Evolutionary conservation across 208 protist species (phyloP), one percentile per base, ranked within the genome.

Genomic region (Trypanosoma mega): DNA sequence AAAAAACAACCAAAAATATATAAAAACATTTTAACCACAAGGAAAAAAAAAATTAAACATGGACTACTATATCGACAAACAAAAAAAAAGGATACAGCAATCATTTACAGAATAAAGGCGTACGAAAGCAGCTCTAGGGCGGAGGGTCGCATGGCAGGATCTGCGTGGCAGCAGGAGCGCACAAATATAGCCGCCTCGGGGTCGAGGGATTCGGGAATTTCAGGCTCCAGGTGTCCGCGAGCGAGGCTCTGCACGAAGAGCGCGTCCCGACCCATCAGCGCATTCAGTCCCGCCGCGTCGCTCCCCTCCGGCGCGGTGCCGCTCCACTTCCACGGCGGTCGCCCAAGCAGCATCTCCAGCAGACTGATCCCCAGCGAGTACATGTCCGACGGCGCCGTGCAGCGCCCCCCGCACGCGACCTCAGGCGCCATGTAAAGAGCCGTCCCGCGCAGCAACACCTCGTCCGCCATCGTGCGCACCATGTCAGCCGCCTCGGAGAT

Each of bases 341-440:
- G 69, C 49, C 84, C 88, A 30, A 85, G 74, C 46, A 90, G 63
- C 81, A 94, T 82, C 65, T 94, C 74, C 8, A 92, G 72, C 23
- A 94, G 62, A 0, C 82, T 85, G 23, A 90, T 72, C 11, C 85
- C 88, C 3, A 94, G 65, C 3, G 85, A 92, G 73, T 78, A 94
- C 33, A 94, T 88, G 51, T 94, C 88, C 0, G 85, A 92, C 60
- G 72, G 67, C 0, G 74, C 61, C 9, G 76, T 81, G n/a, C 74
- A 76, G 14, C 67, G 67, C 37, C 77, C 58, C 9, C 85, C 85
- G 39, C 56, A 54, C 2, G 84, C 82, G 24, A 86, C 85, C 59
- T 94, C 88, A 5, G 88, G 88, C 7, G 87, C 81, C 70, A 94
- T 88, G 78, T 94, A 94, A 31, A 85, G 69, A 16, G 79, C 78